Evolutionary conservation across 1,284 basidiomycete genomes (phyloP), one percentile per base, ranked within the genome.

Genomic region (Cystobasidiaceae sp.): DNA sequence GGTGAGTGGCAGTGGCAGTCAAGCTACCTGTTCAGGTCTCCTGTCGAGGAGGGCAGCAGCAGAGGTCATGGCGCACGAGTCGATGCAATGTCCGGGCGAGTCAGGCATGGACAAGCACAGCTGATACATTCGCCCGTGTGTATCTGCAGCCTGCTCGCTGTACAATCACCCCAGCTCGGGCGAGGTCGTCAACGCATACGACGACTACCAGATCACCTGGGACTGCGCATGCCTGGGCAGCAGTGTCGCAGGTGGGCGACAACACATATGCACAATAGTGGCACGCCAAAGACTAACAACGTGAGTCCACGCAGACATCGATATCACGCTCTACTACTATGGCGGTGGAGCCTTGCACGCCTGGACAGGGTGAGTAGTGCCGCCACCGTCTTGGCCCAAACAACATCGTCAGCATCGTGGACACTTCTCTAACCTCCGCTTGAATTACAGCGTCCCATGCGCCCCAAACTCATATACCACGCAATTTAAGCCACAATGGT

Each of bases 401-500:
- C n/a, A n/a, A n/a, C n/a, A n/a, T n/a, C n/a, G n/a, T n/a, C n/a
- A n/a, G n/a, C n/a, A n/a, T n/a, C n/a, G n/a, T n/a, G n/a, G n/a
- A n/a, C n/a, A n/a, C n/a, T n/a, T n/a, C n/a, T n/a, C n/a, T n/a
- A n/a, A n/a, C n/a, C n/a, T n/a, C n/a, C n/a, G n/a, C n/a, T n/a
- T n/a, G n/a, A n/a, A n/a, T n/a, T n/a, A 81, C 46, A 78, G 79
- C 51, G 83, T 90, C 67, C 77, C 80, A 61, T 86, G 80, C 75
- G 71, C 79, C 3, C 48, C 78, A 5, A 88, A 88, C 27, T 78
- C 78, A 25, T 44, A 70, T 33, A 65, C 74, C 62, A 78, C 82
- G 3, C 75, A 75, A 11, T 77, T 93, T 48, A 76, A 83, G 65
- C 85, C 89, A 0, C 79, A 80, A 39, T 92, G 89, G 89, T 92